Conservation (phyloP, 2,329 filamentous ascomycete genomes). For the Sporothrix inflata region DNA sequence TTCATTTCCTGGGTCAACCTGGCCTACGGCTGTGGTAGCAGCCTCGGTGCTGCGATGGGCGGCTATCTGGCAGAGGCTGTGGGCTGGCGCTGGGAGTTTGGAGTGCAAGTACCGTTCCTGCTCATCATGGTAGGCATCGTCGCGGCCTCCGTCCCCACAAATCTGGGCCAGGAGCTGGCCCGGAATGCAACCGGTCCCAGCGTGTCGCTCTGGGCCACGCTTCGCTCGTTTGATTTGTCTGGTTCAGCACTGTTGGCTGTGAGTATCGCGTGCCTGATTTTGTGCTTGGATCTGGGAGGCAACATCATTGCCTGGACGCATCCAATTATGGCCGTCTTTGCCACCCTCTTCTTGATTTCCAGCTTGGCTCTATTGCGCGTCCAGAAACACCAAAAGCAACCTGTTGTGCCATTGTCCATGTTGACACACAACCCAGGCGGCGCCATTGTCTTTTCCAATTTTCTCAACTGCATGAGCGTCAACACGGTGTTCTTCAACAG, state of each 20-base stretch:
- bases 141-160: not conserved
- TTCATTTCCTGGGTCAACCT: not conserved
- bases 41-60: not conserved
- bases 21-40: not conserved
- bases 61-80: not conserved
- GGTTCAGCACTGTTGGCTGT: not conserved
- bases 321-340: not conserved
- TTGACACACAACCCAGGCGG: not conserved
- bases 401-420: not conserved
- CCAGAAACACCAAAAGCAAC: not conserved
- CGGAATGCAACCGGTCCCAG: not conserved
- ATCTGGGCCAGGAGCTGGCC: not conserved
- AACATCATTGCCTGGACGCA: not conserved
- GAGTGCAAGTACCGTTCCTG: not conserved
- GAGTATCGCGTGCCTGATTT: not conserved
- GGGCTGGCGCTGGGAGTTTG: not conserved
- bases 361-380: not conserved
- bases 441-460: not conserved
- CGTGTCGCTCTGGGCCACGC: not conserved
- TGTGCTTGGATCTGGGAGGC: not conserved
- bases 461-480: not conserved
- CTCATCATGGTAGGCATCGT: not conserved
- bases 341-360: not conserved
- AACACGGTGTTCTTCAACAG: slow-evolving; percentile 7
- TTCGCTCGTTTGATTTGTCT: not conserved